Evolutionary conservation across 2,329 filamentous ascomycete species (phyloP).

Genomic region (Sarocladium brachiariae): DNA sequence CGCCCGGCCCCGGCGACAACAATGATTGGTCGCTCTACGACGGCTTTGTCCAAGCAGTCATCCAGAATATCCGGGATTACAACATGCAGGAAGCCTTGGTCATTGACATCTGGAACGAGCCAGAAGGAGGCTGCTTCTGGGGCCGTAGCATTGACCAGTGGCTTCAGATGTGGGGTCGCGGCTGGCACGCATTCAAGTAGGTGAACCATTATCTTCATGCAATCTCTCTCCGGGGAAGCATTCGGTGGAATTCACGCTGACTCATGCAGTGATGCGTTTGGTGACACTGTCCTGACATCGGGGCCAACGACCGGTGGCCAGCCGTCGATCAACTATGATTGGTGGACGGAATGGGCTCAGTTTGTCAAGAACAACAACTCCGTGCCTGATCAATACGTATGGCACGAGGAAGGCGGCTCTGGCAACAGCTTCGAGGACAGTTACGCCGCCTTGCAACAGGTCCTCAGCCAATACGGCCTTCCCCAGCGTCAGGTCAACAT

Average conservation of each 20-base stretch:
- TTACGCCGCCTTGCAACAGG: background rate
- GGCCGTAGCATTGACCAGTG: constrained; percentile 11
- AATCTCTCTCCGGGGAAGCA: no score
- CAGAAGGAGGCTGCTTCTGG: constrained; percentile 11
- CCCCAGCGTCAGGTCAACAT: constrained; percentile 5
- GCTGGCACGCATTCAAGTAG: constrained; percentile 6
- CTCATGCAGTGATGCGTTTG: background rate
- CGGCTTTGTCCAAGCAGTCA: constrained; percentile 9
- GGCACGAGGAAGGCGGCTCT: constrained; percentile 22
- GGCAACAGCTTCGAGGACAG: background rate
- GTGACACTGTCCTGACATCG: constrained; percentile 20
- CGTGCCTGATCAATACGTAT: constrained; percentile 36
- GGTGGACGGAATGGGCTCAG: constrained; percentile 32
- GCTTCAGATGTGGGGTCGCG: constrained; percentile 11
- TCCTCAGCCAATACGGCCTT: background rate
- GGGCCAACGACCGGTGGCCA: constrained; percentile 30
- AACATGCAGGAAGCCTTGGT: constrained; percentile 8
- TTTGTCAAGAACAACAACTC: constrained; percentile 27
- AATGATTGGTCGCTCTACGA: constrained; percentile 11
- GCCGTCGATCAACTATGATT: constrained; percentile 25
- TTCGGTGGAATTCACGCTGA: no score
- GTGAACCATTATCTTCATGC: no score
- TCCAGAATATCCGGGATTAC: constrained; percentile 2
- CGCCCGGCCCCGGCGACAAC: constrained; percentile 11
- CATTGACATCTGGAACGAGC: constrained; percentile 13